Base-by-base conservation (phyloP, 2,329 filamentous ascomycete genomes). In the Madurella fahalii region DNA sequence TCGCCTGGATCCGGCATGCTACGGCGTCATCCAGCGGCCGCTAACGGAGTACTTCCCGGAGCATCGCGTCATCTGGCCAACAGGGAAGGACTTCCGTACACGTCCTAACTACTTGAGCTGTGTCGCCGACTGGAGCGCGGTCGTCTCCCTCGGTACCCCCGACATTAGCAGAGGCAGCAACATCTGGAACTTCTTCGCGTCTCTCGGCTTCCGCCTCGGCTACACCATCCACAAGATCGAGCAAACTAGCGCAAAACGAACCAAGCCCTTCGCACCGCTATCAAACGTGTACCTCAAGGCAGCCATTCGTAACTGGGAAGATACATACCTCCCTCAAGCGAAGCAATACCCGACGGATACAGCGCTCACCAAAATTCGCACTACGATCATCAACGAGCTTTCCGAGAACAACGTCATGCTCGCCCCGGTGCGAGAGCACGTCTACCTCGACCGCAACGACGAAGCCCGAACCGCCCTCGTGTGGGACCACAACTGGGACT, bases 341-440 rank as follows among this genome's bases (percentile, higher is more conserved):
- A 18, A 20, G n/a, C n/a, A 11, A 47, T n/a, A 7, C 47, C 47
- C 56, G 13, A 55, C 42, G 9, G 37, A 67, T 8, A 42, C 59
- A 2, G 62, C 67, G 8, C 64, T 65, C 41, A 48, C 61, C 1
- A 40, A 70, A 1, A 65, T 78, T 40, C 68, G 73, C 37, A 63
- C 66, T 43, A 68, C 66, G 0, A 66, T 81, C 43, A 67, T 80
- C 17, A 64, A 70, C 3, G 77, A 81, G 66, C 67, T 71, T 18
- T 67, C 71, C 40, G 64, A 69, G 53, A 78, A 77, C 55, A 65
- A 69, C 50, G 70, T 66, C 34, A 71, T 76, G 62, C 63, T 78
- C 12, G 74, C 71, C 58, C 74, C 74, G 0, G 65, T 63, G 11
- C 69, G 74, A 2, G 48, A 63, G 32, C 52, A 64, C 18, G 43